phyloP scores from a whole-genome alignment of 2,329 filamentous ascomycete genomes.

The Monosporascus sp. region DNA sequence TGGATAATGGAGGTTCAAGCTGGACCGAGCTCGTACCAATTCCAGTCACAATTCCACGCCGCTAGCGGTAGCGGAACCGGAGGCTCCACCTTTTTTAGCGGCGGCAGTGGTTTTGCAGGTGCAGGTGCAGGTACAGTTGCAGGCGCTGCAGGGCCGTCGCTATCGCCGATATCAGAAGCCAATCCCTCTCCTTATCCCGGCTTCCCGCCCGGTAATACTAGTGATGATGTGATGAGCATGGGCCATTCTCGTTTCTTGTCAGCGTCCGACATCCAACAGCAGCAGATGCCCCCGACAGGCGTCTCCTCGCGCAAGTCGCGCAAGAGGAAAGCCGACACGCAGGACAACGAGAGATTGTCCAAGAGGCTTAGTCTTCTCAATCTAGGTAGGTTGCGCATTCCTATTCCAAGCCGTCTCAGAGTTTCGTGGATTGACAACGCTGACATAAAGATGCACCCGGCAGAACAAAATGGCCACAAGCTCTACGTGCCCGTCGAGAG shows the following conservation, averaged over 20 bases:
- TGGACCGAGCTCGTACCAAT: conserved; percentile 11
- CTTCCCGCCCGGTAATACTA: too few species aligned
- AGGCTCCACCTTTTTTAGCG: background rate
- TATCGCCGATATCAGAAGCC: conserved; percentile 1
- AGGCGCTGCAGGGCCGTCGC: background rate
- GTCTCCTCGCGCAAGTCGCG: conserved; percentile 26
- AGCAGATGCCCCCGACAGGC: conserved; percentile 6
- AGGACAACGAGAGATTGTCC: conserved; percentile 67
- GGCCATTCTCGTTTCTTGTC: too few species aligned
- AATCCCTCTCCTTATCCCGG: too few species aligned
- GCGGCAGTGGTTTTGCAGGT: too few species aligned
- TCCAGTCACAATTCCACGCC: background rate
- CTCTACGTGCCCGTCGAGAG: conserved; percentile 62
- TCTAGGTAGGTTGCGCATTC: conserved; percentile 54
- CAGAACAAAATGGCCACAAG: conserved; percentile 58
- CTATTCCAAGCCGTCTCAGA: too few species aligned
- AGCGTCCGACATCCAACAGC: background rate
- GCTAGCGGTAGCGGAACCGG: background rate
- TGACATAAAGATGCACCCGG: conserved; percentile 10
- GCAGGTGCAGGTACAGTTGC: too few species aligned
- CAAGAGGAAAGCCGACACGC: conserved; percentile 57
- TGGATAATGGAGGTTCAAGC: conserved; percentile 19
- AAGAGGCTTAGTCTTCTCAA: conserved; percentile 81
- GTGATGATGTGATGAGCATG: too few species aligned
- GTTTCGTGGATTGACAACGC: conserved; percentile 14